phyloP scores from a whole-genome alignment of 129 eudicot genomes.

The Pulicaria dysenterica region DNA sequence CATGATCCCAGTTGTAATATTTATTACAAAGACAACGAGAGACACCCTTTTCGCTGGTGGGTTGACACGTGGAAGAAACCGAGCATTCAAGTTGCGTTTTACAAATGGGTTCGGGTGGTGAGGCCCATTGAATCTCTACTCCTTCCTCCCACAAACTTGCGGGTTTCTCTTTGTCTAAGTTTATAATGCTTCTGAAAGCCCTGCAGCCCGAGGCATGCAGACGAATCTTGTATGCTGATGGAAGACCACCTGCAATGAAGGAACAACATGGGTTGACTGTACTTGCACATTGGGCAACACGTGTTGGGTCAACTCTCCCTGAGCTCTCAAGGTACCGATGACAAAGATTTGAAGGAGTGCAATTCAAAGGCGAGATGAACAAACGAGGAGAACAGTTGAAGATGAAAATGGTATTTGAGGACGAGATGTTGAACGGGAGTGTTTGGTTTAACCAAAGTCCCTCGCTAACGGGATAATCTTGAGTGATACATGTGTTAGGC shows the following conservation, averaged over 20 bases:
- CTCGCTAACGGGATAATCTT: slow-evolving; percentile 54
- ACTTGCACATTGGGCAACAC: slow-evolving; percentile 46
- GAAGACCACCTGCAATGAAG: slow-evolving; percentile 66
- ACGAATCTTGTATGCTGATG: slow-evolving; percentile 68
- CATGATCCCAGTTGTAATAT: slow-evolving; percentile 50
- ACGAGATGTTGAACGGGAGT: slow-evolving; percentile 59
- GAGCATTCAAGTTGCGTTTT: slow-evolving; percentile 50
- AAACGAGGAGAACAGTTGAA: slow-evolving; percentile 64
- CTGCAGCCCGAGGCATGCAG: slow-evolving; percentile 59
- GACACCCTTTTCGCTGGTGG: slow-evolving; percentile 33
- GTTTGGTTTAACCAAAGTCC: slow-evolving; percentile 67
- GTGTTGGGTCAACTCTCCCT: slow-evolving; percentile 38
- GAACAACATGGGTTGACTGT: slow-evolving; percentile 55
- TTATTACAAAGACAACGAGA: slow-evolving; percentile 52
- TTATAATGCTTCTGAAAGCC: slow-evolving; percentile 61
- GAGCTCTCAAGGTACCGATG: slow-evolving; percentile 54
- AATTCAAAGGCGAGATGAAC: slow-evolving; percentile 61
- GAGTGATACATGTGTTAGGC: slow-evolving; percentile 44
- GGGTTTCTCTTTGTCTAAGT: slow-evolving; percentile 46
- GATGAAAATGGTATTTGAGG: slow-evolving; percentile 58
- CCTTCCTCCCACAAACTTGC: slow-evolving; percentile 62
- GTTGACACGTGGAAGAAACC: slow-evolving; percentile 51
- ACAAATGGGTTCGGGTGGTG: slow-evolving; percentile 56
- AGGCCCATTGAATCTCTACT: slow-evolving; percentile 61
- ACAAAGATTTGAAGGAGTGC: slow-evolving; percentile 62